These are phyloP conservation scores for Amphirosellinia nigrospora DNA, from an alignment of 495 filamentous ascomycete genomes.

Conservation along the genomic window DNA sequence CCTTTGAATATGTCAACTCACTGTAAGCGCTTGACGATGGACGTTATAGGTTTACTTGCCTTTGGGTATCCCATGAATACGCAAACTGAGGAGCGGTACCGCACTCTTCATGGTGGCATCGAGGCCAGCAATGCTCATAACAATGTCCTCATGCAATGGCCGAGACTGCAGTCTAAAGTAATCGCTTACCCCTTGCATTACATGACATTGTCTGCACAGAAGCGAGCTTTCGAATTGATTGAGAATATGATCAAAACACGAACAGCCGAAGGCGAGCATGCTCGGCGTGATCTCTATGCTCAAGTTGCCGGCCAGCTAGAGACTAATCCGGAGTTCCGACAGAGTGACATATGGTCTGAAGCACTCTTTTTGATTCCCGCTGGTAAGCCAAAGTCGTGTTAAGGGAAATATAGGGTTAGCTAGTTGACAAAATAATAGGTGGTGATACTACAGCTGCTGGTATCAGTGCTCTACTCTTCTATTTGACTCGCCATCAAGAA, in stretches of 20 bases:
- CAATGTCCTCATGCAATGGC: constrained; percentile 29
- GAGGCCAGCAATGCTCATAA: constrained; percentile 7
- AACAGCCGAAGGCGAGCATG: constrained; percentile 22
- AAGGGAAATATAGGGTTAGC: background rate
- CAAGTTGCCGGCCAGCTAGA: constrained; percentile 15
- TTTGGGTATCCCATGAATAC: constrained; percentile 31
- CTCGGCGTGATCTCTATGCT: constrained; percentile 22
- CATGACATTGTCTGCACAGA: constrained; percentile 1
- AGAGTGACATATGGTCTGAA: constrained; percentile 30
- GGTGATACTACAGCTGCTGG: constrained; percentile 25
- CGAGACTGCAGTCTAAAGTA: constrained; percentile 13
- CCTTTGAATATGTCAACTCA: constrained; percentile 28
- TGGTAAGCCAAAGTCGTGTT: constrained; percentile 13
- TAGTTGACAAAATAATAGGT: constrained; percentile 1
- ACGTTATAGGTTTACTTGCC: constrained; percentile 32
- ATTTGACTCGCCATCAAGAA: constrained; percentile 39
- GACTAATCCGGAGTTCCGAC: background rate
- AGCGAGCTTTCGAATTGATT: constrained; percentile 17
- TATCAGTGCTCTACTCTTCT: constrained; percentile 25
- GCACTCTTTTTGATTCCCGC: constrained; percentile 29
- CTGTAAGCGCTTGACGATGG: constrained; percentile 22
- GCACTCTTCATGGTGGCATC: constrained; percentile 11
- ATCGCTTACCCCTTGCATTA: constrained; percentile 12
- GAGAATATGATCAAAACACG: constrained; percentile 26
- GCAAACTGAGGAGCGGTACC: constrained; percentile 26